Evolutionary conservation across 208 protist species (phyloP).

Genomic region (Leishmania lainsoni): DNA sequence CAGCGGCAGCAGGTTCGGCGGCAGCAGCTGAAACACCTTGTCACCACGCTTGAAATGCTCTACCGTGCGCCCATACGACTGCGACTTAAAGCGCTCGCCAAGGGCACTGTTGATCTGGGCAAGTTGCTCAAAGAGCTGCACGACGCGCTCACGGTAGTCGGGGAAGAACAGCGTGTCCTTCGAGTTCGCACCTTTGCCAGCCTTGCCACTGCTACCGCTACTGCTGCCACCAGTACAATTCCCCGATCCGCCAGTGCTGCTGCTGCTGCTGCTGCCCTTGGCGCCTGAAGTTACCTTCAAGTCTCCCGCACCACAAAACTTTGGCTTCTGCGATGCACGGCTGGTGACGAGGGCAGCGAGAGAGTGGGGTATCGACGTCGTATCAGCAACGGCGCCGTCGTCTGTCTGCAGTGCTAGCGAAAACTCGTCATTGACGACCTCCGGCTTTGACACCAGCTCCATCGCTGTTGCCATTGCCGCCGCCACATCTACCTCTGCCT

Average conservation of each 20-base stretch:
- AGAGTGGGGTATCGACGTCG: not conserved
- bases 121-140: constrained; percentile 79
- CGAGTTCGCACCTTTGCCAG: constrained; percentile 13
- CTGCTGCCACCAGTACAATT: not conserved
- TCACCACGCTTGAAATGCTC: constrained; percentile 70
- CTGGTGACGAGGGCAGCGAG: not conserved
- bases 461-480: constrained; percentile 10
- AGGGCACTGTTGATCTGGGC: constrained; percentile 80
- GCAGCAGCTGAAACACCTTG: constrained; percentile 65
- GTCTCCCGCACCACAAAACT: not conserved
- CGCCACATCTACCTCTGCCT: constrained; percentile 8
- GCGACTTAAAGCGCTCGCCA: constrained; percentile 78
- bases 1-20: constrained; percentile 68
- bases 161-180: constrained; percentile 51
- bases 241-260: not conserved
- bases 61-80: constrained; percentile 61
- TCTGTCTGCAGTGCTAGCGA: not conserved
- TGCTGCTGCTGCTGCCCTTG: not conserved
- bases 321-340: not conserved
- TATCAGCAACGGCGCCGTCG: not conserved
- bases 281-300: not conserved
- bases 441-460: constrained; percentile 1
- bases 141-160: constrained; percentile 77
- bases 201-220: not conserved
- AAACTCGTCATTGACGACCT: constrained; percentile 8